These are phyloP conservation scores for Monosiga brevicollis DNA, from an alignment of 78 protist species.

Conservation along the genomic window DNA sequence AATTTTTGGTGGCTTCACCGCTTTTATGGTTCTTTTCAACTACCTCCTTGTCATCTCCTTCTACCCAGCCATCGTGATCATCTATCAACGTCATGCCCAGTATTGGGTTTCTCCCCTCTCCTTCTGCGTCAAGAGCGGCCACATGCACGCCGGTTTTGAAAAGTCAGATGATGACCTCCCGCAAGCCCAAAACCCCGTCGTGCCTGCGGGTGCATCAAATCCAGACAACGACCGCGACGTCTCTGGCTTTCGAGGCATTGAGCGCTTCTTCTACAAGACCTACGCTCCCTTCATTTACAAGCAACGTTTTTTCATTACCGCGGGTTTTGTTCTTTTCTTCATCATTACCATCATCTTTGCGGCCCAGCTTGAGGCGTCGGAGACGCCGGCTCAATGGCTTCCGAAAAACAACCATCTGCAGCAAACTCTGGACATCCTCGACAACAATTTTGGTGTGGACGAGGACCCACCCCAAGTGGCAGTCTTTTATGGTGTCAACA, in stretches of 20 bases:
- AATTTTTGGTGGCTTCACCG: slow-evolving; percentile 23
- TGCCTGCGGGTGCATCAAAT: no score
- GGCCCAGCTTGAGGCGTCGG: background rate
- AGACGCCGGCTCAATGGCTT: background rate
- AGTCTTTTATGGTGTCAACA: background rate
- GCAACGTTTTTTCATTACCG: no score
- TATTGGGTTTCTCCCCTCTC: no score
- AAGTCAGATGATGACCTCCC: no score
- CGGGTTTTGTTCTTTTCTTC: background rate
- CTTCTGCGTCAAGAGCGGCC: no score
- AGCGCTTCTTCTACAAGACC: background rate
- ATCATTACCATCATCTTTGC: background rate
- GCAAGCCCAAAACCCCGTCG: no score
- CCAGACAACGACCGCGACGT: background rate
- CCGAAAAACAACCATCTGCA: background rate
- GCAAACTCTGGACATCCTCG: background rate
- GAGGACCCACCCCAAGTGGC: background rate
- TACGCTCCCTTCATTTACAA: background rate
- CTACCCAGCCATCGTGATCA: slow-evolving; percentile 4
- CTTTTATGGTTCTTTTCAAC: slow-evolving; percentile 8
- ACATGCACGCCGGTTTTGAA: no score
- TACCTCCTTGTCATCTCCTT: slow-evolving; percentile 19
- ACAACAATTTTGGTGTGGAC: background rate
- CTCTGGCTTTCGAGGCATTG: background rate
- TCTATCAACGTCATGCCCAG: no score